Percentiles rank a stretch among this genome's conserved stretches.
Conservation (phyloP, 1,284 basidiomycete species). For the Ceratobasidium sp. region DNA sequence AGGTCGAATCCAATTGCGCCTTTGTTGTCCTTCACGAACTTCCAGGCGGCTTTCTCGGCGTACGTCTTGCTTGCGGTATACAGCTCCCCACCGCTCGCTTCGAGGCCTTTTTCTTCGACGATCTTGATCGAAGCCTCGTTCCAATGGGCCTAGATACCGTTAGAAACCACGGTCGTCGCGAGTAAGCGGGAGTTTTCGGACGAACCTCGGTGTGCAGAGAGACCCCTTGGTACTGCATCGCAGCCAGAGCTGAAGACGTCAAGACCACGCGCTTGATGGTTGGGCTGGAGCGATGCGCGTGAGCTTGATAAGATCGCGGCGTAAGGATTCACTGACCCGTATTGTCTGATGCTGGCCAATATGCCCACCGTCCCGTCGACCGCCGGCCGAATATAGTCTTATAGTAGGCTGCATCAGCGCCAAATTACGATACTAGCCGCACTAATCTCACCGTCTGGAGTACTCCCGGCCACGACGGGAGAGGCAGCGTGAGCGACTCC, state of each 20-base stretch:
- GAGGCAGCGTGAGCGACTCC: conserved; percentile 45
- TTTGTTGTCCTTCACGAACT: conserved; percentile 53
- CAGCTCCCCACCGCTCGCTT: conserved; percentile 43
- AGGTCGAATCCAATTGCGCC: conserved; percentile 52
- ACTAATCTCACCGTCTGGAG: conserved; percentile 10
- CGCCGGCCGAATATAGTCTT: conserved; percentile 39
- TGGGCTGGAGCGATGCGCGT: not conserved
- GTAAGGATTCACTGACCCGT: conserved; percentile 22
- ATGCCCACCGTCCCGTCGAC: conserved; percentile 41
- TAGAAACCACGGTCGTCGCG: not conserved
- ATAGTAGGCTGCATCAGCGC: not conserved
- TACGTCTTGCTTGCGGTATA: conserved; percentile 44
- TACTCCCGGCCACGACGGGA: not conserved
- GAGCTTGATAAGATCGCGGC: not conserved
- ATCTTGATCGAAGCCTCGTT: conserved; percentile 31
- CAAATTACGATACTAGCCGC: not conserved
- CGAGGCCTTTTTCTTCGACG: conserved; percentile 32
- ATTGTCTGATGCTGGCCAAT: conserved; percentile 34
- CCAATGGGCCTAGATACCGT: conserved; percentile 12
- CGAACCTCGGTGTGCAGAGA: conserved; percentile 30
- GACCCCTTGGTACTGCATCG: not conserved
- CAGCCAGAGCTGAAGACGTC: conserved; percentile 33
- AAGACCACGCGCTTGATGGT: conserved; percentile 43
- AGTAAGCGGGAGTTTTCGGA: not conserved
- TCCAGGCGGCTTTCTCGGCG: conserved; percentile 53